These are phyloP conservation scores for Thozetella sp. DNA, from an alignment of 495 filamentous ascomycete genomes.

Conservation along the genomic window DNA sequence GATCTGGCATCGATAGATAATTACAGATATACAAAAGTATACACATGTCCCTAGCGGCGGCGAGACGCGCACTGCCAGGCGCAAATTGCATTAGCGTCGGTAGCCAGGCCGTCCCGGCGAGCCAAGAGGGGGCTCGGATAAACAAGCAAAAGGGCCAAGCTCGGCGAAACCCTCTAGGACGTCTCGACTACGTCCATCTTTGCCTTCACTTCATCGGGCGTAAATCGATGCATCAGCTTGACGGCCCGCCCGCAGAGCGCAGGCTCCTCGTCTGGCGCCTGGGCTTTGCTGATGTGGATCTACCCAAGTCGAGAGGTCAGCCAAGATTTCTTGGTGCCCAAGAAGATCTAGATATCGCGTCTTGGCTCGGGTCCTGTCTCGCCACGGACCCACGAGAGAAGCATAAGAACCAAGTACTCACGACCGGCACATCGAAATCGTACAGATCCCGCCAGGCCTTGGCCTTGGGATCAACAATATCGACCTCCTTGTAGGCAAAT, in stretches of 20 bases:
- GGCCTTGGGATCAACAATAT: constrained; percentile 70
- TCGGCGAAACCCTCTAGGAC: constrained; percentile 13
- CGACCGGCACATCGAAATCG: constrained; percentile 89
- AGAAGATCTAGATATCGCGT: too few species aligned
- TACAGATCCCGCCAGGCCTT: constrained; percentile 79
- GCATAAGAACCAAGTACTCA: too few species aligned
- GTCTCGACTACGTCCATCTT: constrained; percentile 70
- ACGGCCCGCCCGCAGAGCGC: constrained; percentile 58
- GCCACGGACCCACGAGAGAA: too few species aligned
- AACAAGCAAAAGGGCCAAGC: not conserved
- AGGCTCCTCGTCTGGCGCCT: constrained; percentile 43
- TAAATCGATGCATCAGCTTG: constrained; percentile 87
- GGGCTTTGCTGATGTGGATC: constrained; percentile 67
- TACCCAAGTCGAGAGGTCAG: constrained; percentile 21
- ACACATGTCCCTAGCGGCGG: too few species aligned
- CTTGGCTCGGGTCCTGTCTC: too few species aligned
- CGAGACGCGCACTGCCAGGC: too few species aligned
- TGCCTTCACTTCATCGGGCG: constrained; percentile 64
- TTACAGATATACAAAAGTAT: constrained; percentile 1
- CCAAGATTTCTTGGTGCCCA: too few species aligned
- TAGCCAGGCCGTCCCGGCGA: too few species aligned
- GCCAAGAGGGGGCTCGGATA: constrained; percentile 2
- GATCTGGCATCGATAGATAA: not conserved
- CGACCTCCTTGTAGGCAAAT: constrained; percentile 77
- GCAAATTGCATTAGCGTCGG: too few species aligned